Conservation (phyloP, 2,329 filamentous ascomycete genomes). For the Phialophora chinensis region DNA sequence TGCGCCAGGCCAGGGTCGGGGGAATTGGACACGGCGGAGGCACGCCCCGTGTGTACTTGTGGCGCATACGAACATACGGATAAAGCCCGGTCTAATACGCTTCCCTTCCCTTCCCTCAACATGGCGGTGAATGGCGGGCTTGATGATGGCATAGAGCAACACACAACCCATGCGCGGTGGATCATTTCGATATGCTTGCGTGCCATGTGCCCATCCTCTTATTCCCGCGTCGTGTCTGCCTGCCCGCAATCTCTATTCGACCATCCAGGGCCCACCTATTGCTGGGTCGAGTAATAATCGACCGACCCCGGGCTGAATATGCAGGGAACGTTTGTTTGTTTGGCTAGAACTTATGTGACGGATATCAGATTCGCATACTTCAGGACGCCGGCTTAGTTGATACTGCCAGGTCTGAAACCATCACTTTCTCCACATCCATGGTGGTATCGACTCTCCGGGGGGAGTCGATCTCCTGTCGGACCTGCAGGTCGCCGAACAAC, state of each 20-base stretch:
- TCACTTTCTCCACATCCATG: not conserved
- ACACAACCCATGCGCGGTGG: not conserved
- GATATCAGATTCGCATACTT: not conserved
- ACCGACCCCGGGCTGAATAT: not conserved
- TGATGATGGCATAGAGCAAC: not conserved
- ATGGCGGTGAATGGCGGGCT: not conserved
- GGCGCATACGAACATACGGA: not conserved
- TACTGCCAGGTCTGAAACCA: not conserved
- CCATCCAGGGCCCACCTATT: not conserved
- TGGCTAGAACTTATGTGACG: not conserved
- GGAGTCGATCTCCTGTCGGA: not conserved
- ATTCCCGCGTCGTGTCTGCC: not conserved
- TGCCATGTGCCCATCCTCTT: not conserved
- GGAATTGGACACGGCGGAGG: not conserved
- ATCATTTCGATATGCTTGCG: not conserved
- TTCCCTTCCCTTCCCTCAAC: not conserved
- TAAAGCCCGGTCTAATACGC: not conserved
- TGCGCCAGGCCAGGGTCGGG: not conserved
- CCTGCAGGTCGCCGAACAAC: conserved; percentile 38
- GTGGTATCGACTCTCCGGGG: not conserved
- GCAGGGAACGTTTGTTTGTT: not conserved
- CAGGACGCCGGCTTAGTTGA: not conserved
- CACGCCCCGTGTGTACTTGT: not conserved
- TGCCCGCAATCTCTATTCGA: no score
- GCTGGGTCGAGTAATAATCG: not conserved